A percentile compares a stretch with the other conserved stretches of the same genome.
These are phyloP conservation scores for Erodium texanum DNA, from an alignment of 441 rosid species.

Conservation along the genomic window DNA sequence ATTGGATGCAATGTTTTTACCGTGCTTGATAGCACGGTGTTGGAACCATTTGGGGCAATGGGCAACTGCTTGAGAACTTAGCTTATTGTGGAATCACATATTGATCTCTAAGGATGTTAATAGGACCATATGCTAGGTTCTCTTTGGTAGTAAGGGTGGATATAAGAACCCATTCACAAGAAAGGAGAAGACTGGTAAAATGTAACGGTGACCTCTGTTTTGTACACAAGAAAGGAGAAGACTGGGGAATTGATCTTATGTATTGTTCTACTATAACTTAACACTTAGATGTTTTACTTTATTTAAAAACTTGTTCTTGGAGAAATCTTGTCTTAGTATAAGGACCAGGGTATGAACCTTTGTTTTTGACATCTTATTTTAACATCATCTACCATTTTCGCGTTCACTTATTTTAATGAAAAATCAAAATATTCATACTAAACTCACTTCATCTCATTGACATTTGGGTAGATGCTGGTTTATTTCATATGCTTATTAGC, in stretches of 20 bases:
- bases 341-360: not conserved
- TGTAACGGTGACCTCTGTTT: not conserved
- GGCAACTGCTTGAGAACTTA: not conserved
- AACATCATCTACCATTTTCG: not conserved
- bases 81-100: not conserved
- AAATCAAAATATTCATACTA: not conserved
- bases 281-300: not conserved
- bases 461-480: not conserved
- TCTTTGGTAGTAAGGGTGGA: not conserved
- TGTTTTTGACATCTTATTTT: not conserved
- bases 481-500: not conserved
- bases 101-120: not conserved
- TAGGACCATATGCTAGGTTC: not conserved
- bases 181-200: not conserved
- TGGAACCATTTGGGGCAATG: not conserved
- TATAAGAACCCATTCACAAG: not conserved
- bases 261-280: not conserved
- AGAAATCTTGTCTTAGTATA: not conserved
- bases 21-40: not conserved
- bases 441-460: not conserved
- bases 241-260: not conserved
- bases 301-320: not conserved
- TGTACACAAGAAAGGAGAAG: not conserved
- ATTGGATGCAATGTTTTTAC: not conserved
- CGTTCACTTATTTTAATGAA: not conserved